Percentiles rank a stretch among this genome's conserved stretches.
These are phyloP conservation scores for Xylaria arbuscula DNA, from an alignment of 2,329 filamentous ascomycete genomes.

Conservation along the genomic window DNA sequence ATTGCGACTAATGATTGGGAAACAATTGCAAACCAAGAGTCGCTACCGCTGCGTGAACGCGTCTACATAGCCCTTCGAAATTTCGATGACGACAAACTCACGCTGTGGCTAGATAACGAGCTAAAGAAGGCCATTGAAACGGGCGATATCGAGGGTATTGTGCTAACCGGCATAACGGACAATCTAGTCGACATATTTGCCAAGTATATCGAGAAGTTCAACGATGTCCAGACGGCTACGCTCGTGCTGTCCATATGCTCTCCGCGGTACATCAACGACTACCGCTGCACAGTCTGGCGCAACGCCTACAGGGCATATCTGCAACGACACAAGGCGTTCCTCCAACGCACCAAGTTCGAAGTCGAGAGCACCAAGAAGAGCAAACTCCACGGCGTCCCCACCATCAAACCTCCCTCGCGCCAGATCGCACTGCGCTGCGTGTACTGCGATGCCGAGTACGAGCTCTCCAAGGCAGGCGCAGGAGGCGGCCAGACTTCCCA, in stretches of 20 bases:
- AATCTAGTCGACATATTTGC: slow-evolving; percentile 79
- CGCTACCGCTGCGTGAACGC: slow-evolving; percentile 79
- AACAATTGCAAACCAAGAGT: slow-evolving; percentile 76
- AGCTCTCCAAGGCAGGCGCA: slow-evolving; percentile 55
- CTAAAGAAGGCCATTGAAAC: slow-evolving; percentile 69
- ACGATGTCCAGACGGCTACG: slow-evolving; percentile 82
- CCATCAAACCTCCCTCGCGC: slow-evolving; percentile 71
- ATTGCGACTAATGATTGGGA: slow-evolving; percentile 83
- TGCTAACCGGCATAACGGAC: slow-evolving; percentile 81
- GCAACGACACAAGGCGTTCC: slow-evolving; percentile 78
- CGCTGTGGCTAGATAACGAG: slow-evolving; percentile 74
- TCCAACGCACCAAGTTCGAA: slow-evolving; percentile 80
- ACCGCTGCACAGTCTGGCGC: slow-evolving; percentile 80
- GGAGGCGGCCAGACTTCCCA: slow-evolving; percentile 26
- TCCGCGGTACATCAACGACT: slow-evolving; percentile 80
- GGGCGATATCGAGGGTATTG: slow-evolving; percentile 80
- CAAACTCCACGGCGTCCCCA: slow-evolving; percentile 71
- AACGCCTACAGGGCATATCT: slow-evolving; percentile 76
- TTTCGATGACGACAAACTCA: slow-evolving; percentile 70
- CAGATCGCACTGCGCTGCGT: slow-evolving; percentile 81
- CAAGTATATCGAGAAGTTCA: slow-evolving; percentile 78
- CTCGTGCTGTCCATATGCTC: slow-evolving; percentile 79
- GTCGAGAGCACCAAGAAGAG: slow-evolving; percentile 79
- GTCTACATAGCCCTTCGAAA: slow-evolving; percentile 77
- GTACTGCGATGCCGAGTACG: slow-evolving; percentile 75